Conservation (phyloP, 768 basidiomycete species). For the Mrakia gelida region DNA sequence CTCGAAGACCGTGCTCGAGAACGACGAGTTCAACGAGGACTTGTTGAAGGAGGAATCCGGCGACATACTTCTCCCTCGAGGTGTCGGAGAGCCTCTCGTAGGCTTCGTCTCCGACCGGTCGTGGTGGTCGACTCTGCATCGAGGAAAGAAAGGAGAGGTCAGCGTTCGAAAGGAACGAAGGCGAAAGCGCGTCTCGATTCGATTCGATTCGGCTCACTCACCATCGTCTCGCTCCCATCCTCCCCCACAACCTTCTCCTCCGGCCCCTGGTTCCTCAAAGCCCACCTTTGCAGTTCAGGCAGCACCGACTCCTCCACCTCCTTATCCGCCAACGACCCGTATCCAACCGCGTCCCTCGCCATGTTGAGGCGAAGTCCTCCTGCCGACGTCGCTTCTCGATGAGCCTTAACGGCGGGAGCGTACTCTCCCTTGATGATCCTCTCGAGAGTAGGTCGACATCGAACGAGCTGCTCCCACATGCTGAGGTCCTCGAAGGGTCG, state of each 20-base stretch:
- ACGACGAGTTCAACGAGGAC: conserved; percentile 10
- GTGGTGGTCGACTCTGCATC: neutral
- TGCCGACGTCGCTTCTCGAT: neutral
- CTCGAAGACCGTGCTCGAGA: conserved; percentile 8
- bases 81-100: neutral
- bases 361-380: neutral
- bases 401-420: neutral
- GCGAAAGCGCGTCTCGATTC: neutral
- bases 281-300: conserved; percentile 17
- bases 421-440: conserved; percentile 20
- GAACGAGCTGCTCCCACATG: conserved; percentile 20
- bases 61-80: neutral
- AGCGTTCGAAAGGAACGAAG: neutral
- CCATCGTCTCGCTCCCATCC: neutral
- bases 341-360: neutral
- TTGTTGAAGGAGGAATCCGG: neutral
- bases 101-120: conserved; percentile 11
- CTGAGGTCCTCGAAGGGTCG: neutral
- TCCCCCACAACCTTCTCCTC: neutral
- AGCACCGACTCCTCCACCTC: neutral
- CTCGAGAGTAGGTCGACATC: neutral
- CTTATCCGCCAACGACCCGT: neutral
- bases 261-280: neutral
- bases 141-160: neutral
- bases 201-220: neutral